Evolutionary conservation across 2,329 filamentous ascomycete species (phyloP).

Genomic region (Dothideomycetes sp.): DNA sequence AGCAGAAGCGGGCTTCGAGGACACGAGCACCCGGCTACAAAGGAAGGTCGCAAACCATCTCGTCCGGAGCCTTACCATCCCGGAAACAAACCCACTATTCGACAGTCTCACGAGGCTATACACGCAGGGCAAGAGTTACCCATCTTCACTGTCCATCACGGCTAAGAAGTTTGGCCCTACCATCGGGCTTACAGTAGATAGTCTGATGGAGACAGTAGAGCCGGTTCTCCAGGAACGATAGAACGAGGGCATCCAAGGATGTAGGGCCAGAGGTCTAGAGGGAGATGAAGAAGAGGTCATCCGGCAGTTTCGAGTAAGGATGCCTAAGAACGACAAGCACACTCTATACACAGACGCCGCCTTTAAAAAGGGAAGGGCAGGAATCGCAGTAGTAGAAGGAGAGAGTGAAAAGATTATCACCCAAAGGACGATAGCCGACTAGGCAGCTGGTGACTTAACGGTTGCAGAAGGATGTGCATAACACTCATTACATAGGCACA

Average conservation of each 20-base stretch:
- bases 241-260: constrained; percentile 1
- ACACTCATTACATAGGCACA: no score
- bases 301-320: no score
- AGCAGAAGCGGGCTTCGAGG: background rate
- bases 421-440: no score
- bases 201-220: constrained; percentile 1
- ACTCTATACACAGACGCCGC: no score
- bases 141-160: background rate
- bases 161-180: background rate
- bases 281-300: background rate
- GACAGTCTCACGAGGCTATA: background rate
- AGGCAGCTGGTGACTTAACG: no score
- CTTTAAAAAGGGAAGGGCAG: no score
- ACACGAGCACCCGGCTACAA: background rate
- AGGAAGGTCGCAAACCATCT: background rate
- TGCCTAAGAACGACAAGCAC: no score
- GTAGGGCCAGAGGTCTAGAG: background rate
- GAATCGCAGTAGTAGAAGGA: no score
- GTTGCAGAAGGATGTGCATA: no score
- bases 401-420: no score
- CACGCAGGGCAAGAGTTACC: background rate
- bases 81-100: background rate
- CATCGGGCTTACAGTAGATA: background rate
- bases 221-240: background rate
- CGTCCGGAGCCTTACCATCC: background rate